Conservation (phyloP, 2,329 filamentous ascomycete species). For the Claviceps sp. region DNA sequence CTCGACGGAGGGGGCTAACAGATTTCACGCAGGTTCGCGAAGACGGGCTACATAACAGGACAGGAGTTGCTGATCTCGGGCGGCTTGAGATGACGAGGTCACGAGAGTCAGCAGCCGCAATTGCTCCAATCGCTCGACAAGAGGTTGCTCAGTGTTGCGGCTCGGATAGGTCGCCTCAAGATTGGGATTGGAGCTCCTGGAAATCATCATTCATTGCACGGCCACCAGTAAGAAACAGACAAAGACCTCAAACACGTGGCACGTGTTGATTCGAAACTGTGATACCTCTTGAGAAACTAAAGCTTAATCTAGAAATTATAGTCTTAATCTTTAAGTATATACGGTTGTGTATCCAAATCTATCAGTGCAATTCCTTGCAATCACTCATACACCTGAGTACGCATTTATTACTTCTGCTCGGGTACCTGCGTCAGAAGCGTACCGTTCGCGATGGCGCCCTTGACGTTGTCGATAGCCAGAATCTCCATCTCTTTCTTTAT, state of each 20-base stretch:
- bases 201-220: too few species aligned
- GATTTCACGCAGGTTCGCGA: constrained; percentile 2
- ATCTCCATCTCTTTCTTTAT: constrained; percentile 15
- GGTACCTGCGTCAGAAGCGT: constrained; percentile 9
- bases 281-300: not conserved
- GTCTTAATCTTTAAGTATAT: not conserved
- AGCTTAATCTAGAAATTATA: not conserved
- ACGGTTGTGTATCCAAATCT: not conserved
- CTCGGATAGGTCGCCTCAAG: not conserved
- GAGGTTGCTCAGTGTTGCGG: not conserved
- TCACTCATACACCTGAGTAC: not conserved
- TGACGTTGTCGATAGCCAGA: constrained; percentile 17
- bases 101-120: not conserved
- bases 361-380: not conserved
- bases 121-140: not conserved
- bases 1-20: not conserved
- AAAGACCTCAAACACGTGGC: too few species aligned
- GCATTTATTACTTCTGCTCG: constrained; percentile 3
- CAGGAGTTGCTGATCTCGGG: constrained; percentile 6
- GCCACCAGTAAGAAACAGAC: too few species aligned
- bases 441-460: constrained; percentile 17
- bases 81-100: constrained; percentile 1
- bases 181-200: too few species aligned
- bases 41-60: constrained; percentile 6
- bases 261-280: not conserved